Evolutionary conservation across 768 basidiomycete genomes (phyloP).

Genomic region (Mycena metata): DNA sequence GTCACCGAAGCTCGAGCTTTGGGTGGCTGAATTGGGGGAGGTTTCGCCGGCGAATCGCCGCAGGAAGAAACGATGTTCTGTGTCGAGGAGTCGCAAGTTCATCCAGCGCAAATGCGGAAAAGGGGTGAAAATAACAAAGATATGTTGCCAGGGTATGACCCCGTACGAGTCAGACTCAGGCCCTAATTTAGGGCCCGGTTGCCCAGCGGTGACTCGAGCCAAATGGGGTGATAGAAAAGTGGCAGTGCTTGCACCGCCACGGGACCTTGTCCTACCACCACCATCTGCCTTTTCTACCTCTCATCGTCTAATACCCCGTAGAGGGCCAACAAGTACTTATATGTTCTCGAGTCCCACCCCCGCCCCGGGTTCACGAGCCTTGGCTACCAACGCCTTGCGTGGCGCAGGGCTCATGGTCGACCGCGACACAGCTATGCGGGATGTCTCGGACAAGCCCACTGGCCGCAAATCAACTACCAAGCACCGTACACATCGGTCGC

Average conservation of each 20-base stretch:
- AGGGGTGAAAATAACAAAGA: too few relatives aligned
- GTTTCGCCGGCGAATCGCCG: too few relatives aligned
- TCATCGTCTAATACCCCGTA: background rate
- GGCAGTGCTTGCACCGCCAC: too few relatives aligned
- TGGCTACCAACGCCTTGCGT: conserved; percentile 74
- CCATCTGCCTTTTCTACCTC: background rate
- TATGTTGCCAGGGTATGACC: too few relatives aligned
- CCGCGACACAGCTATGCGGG: conserved; percentile 82
- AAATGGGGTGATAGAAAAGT: background rate
- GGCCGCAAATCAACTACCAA: conserved; percentile 80
- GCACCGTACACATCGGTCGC: conserved; percentile 70
- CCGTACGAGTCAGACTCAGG: too few relatives aligned
- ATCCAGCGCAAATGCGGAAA: too few relatives aligned
- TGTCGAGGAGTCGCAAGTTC: too few relatives aligned
- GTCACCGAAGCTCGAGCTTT: too few relatives aligned
- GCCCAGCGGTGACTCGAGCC: background rate
- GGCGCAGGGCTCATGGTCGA: conserved; percentile 81
- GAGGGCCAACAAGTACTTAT: background rate
- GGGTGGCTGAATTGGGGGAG: too few relatives aligned
- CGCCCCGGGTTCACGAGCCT: conserved; percentile 66
- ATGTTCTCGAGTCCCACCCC: conserved; percentile 77
- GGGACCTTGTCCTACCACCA: conserved; percentile 24
- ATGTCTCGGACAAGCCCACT: conserved; percentile 75
- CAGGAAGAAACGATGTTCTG: too few relatives aligned
- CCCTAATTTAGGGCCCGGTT: too few relatives aligned